Evolutionary conservation across 371 early-diverging fungal genomes (phyloP).

Genomic region (Haplosporangium sp.): DNA sequence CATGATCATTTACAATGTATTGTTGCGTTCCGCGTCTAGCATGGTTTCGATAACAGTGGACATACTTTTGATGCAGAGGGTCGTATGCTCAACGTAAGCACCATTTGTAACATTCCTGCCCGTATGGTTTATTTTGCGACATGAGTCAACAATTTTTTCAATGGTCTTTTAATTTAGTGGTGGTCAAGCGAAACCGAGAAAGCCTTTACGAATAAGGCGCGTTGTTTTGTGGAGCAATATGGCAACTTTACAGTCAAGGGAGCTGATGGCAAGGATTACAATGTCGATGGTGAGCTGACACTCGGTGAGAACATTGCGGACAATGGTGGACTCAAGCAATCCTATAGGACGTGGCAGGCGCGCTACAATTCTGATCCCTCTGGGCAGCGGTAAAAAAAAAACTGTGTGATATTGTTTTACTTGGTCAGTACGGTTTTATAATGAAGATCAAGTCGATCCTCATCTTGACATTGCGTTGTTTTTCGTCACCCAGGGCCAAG

Average conservation of each 20-base stretch:
- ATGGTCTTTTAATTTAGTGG: conserved; percentile 61
- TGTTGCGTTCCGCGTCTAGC: conserved; percentile 36
- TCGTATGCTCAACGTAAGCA: conserved; percentile 47
- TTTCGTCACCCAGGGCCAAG: conserved; percentile 9
- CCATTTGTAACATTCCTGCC: no score
- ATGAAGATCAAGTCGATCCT: no score
- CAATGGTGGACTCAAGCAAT: conserved; percentile 72
- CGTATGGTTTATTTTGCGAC: neutral
- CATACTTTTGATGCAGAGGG: conserved; percentile 64
- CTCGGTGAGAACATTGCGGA: conserved; percentile 82
- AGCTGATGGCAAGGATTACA: conserved; percentile 21
- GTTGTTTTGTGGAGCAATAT: conserved; percentile 76
- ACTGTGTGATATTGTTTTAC: no score
- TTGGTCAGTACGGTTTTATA: no score
- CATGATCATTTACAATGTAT: no score
- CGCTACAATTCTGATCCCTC: conserved; percentile 13
- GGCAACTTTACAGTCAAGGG: conserved; percentile 27
- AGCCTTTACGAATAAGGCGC: conserved; percentile 59
- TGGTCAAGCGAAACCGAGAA: conserved; percentile 59
- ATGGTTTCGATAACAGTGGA: conserved; percentile 69
- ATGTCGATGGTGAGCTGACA: conserved; percentile 70
- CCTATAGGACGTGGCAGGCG: conserved; percentile 23
- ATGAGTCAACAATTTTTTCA: neutral
- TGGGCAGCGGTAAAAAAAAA: conserved; percentile 8
- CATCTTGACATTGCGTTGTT: neutral